Evolutionary conservation across 2,329 filamentous ascomycete genomes (phyloP).

Genomic region (Phyllosticta citrichinensis): DNA sequence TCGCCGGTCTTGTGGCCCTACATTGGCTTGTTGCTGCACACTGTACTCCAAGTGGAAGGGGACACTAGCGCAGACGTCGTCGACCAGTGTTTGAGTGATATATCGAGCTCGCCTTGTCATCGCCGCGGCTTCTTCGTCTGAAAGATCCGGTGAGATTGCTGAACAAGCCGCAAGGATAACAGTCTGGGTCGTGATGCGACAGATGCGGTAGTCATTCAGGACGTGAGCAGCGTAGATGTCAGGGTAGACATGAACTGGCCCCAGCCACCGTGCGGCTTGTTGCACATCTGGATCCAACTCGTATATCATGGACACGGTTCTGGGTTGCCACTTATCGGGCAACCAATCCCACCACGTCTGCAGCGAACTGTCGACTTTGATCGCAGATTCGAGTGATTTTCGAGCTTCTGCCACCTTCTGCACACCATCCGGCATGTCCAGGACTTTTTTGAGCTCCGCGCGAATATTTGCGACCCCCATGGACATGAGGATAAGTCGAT

Average conservation of each 20-base stretch:
- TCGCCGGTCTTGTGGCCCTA: slow-evolving; percentile 23
- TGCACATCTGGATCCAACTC: slow-evolving; percentile 21
- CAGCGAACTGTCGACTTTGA: slow-evolving; percentile 26
- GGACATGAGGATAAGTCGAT: slow-evolving; percentile 30
- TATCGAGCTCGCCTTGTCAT: slow-evolving; percentile 17
- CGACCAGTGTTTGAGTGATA: slow-evolving; percentile 28
- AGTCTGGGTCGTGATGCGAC: slow-evolving; percentile 29
- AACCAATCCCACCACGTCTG: slow-evolving; percentile 28
- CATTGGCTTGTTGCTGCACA: slow-evolving; percentile 19
- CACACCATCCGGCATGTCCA: slow-evolving; percentile 15
- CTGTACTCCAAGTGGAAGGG: slow-evolving; percentile 31
- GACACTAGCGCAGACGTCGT: slow-evolving; percentile 30
- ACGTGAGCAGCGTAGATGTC: slow-evolving; percentile 30
- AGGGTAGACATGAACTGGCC: slow-evolving; percentile 30
- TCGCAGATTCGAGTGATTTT: slow-evolving; percentile 24
- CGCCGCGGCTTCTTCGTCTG: slow-evolving; percentile 24
- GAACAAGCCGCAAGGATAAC: slow-evolving; percentile 28
- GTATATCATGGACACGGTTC: slow-evolving; percentile 21
- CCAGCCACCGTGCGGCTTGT: slow-evolving; percentile 24
- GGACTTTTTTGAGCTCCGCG: slow-evolving; percentile 22
- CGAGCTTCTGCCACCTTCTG: slow-evolving; percentile 19
- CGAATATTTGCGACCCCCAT: slow-evolving; percentile 30
- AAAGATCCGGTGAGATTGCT: slow-evolving; percentile 24
- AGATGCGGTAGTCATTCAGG: slow-evolving; percentile 32
- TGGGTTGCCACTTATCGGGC: slow-evolving; percentile 25